These are phyloP conservation scores for Barbatosphaeria neglecta DNA, from an alignment of 495 filamentous ascomycete species.

Conservation along the genomic window DNA sequence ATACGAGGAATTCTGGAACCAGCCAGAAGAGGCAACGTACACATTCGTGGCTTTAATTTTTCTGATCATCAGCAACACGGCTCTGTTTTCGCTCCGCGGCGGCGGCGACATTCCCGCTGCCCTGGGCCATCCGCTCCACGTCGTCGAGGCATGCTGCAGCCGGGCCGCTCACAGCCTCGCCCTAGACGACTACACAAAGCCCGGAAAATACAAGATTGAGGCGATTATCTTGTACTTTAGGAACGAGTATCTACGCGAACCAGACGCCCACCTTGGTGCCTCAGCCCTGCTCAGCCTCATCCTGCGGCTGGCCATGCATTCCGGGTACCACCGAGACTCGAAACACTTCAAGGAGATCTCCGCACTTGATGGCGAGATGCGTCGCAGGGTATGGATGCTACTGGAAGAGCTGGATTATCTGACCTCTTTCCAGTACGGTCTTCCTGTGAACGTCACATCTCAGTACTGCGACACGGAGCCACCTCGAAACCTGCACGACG, in stretches of 20 bases:
- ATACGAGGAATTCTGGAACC: constrained; percentile 20
- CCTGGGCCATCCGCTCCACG: constrained; percentile 7
- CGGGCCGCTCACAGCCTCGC: constrained; percentile 22
- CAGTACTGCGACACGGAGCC: constrained; percentile 19
- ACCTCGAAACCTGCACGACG: constrained; percentile 26
- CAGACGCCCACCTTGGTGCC: constrained; percentile 23
- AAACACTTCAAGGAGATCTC: constrained; percentile 22
- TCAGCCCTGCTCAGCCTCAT: constrained; percentile 26
- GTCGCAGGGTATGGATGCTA: constrained; percentile 23
- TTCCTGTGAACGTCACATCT: constrained; percentile 15
- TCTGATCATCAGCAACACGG: constrained; percentile 14
- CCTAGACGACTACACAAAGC: constrained; percentile 30
- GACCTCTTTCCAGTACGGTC: constrained; percentile 17
- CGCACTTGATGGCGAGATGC: constrained; percentile 22
- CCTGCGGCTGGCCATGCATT: constrained; percentile 26
- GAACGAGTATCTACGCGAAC: constrained; percentile 20
- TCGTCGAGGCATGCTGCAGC: constrained; percentile 14
- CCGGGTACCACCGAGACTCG: constrained; percentile 29
- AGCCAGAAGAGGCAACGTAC: constrained; percentile 6
- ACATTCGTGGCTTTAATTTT: constrained; percentile 19
- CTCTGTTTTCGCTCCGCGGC: constrained; percentile 9
- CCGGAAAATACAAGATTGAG: constrained; percentile 27
- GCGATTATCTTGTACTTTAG: constrained; percentile 23
- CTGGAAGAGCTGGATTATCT: constrained; percentile 16
- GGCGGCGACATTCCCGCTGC: constrained; percentile 13